Evolutionary conservation across 305 asterid genomes (phyloP).

Genomic region (Fraxinus greggii): DNA sequence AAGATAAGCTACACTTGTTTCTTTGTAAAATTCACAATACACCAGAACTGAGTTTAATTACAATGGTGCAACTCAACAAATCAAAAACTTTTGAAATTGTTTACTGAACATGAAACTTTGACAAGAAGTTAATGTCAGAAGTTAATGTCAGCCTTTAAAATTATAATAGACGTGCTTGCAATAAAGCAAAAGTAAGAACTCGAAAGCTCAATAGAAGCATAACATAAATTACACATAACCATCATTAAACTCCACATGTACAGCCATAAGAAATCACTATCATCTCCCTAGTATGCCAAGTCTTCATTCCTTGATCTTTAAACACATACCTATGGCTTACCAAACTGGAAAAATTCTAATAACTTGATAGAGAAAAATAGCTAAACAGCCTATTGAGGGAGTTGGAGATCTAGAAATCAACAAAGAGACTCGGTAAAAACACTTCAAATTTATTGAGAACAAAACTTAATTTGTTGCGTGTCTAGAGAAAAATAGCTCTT

Average conservation of each 20-base stretch:
- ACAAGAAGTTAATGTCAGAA: not conserved
- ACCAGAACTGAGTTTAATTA: not conserved
- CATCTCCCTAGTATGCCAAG: conserved; percentile 2
- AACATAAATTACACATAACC: not conserved
- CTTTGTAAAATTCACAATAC: not conserved
- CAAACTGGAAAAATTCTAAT: not conserved
- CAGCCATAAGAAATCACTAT: not conserved
- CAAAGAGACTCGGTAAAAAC: not conserved
- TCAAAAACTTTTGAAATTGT: not conserved
- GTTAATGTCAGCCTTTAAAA: not conserved
- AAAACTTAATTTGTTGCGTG: not conserved
- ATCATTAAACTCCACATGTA: not conserved
- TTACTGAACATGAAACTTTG: not conserved
- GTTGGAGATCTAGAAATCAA: not conserved
- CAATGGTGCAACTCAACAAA: not conserved
- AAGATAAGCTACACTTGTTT: not conserved
- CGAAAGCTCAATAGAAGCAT: not conserved
- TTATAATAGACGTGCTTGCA: not conserved
- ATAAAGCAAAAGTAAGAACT: not conserved
- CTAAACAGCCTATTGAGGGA: not conserved
- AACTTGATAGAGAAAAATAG: not conserved
- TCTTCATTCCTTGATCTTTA: conserved; percentile 11
- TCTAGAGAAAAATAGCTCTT: conserved; percentile 13
- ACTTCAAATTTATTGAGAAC: not conserved
- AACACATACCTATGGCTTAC: not conserved